These are phyloP conservation scores for Cylindrotheca fusiformis DNA, from an alignment of 108 stramenopile genomes.

Conservation along the genomic window DNA sequence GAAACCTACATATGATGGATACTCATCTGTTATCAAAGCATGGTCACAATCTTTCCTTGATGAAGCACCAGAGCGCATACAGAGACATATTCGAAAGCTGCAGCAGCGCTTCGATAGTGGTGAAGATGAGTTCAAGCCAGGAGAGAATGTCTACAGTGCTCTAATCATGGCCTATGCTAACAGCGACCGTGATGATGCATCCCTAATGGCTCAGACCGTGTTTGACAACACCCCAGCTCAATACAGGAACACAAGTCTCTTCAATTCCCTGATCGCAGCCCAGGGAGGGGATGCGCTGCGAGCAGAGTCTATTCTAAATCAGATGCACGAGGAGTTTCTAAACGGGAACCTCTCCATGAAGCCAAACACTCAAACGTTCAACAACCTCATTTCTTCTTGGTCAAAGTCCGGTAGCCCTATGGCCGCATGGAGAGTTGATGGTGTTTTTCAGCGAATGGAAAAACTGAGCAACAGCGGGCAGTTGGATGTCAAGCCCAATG, in stretches of 20 bases:
- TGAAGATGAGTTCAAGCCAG: slow-evolving; percentile 7
- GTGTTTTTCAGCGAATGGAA: slow-evolving; percentile 28
- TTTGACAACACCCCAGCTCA: slow-evolving; percentile 21
- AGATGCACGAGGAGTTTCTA: slow-evolving; percentile 23
- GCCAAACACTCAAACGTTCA: slow-evolving; percentile 32
- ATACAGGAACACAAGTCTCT: slow-evolving; percentile 10
- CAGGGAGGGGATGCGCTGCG: slow-evolving; percentile 25
- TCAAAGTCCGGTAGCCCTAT: slow-evolving; percentile 27
- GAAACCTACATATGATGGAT: slow-evolving; percentile 17
- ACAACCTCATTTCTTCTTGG: slow-evolving; percentile 26
- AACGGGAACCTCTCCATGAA: slow-evolving; percentile 14
- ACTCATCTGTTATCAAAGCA: slow-evolving; percentile 26
- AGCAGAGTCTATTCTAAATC: slow-evolving; percentile 26
- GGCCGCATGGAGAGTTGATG: slow-evolving; percentile 32
- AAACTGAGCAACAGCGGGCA: slow-evolving; percentile 15
- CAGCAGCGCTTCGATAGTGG: slow-evolving; percentile 12
- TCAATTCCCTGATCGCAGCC: slow-evolving; percentile 31
- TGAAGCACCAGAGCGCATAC: slow-evolving; percentile 25
- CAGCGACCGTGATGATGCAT: slow-evolving; percentile 18
- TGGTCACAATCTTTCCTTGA: slow-evolving; percentile 24
- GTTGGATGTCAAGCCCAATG: slow-evolving; percentile 28
- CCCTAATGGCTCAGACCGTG: slow-evolving; percentile 10
- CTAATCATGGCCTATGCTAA: slow-evolving; percentile 32
- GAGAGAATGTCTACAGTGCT: slow-evolving; percentile 7
- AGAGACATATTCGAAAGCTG: slow-evolving; percentile 14